Base-by-base conservation (phyloP, 139 green algal genomes). In the Auxenochlorella pyrenoidosa region DNA sequence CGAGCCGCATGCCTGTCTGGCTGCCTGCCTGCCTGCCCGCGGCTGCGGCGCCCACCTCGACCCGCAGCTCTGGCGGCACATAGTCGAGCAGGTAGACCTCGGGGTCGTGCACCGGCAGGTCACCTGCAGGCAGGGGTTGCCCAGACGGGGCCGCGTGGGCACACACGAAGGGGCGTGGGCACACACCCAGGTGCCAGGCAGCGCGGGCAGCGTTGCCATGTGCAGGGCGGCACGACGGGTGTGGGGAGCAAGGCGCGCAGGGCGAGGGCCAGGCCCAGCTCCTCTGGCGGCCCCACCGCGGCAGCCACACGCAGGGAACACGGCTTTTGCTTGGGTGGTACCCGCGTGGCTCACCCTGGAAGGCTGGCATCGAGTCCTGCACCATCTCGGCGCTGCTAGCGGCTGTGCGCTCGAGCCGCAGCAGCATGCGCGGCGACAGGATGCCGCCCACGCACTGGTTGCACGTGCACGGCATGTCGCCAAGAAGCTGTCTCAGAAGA, bases 41-140 rank as follows among this genome's bases (percentile, higher is more conserved):
- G 10, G 47, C 47, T 54, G 47, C 47, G 6, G 8, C 10, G 36
- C 58, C 26, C 80, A 85, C 80, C 75, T 91, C 88, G 0, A 91
- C 70, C 24, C 88, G 84, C 77, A 87, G 63, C 38, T 91, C 88
- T 30, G 84, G 88, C 47, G 88, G 84, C 47, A 83, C 60, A 41
- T 68, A 91, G 63, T 91, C 63, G 5, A 91, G 32, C n/a, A 91
- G 70, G n/a, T 84, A 91, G 21, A 87, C 84, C 36, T 89, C 60
- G 2, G 88, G 88, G 41, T 91, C 88, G 51, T 91, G 88, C 51
- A 89, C 41, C 3, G 75, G 43, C 30, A 22, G 24, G 5, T 82
- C 86, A 0, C 79, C 86, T 89, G 85, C 34, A 44, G n/a, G n/a
- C 13, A 34, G 38, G 36, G 26, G 70, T 10, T 28, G 4, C 16